phyloP scores from a whole-genome alignment of 768 basidiomycete genomes.

The Hirschioporus abietinus region DNA sequence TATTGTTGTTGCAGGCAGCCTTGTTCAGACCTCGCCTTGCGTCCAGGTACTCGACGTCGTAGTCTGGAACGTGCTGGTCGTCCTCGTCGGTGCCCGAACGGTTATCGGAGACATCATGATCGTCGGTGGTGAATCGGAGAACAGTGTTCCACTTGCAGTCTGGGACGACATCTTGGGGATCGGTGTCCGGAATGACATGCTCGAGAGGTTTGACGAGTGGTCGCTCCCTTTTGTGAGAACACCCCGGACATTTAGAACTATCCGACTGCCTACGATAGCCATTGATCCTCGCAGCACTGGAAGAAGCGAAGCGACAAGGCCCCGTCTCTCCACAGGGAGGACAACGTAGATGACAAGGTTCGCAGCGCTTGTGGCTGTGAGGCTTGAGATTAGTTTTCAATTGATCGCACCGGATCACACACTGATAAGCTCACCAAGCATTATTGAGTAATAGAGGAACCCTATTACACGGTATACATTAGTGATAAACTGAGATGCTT shows the following conservation, averaged over 20 bases:
- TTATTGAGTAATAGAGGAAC: not conserved
- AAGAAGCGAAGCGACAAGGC: not conserved
- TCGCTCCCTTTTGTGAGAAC: not conserved
- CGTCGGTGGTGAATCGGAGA: not conserved
- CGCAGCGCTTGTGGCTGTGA: not conserved
- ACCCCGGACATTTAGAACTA: not conserved
- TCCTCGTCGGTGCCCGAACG: not conserved
- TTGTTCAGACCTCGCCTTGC: not conserved
- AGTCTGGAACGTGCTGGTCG: not conserved
- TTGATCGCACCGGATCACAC: not conserved
- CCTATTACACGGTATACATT: not conserved
- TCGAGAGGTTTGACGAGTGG: not conserved
- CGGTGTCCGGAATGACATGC: not conserved
- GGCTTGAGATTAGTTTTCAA: not conserved
- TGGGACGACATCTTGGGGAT: not conserved
- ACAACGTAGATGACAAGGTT: slow-evolving; percentile 4
- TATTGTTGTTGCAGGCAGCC: not conserved
- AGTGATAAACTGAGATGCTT: not conserved
- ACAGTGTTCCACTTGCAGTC: not conserved
- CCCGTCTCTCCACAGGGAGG: not conserved
- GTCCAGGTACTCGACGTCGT: not conserved
- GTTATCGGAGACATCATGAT: not conserved
- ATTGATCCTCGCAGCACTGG: not conserved
- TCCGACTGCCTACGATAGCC: not conserved
- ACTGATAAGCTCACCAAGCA: not conserved